Base-by-base conservation (phyloP, 345 rosid genomes). In the Limnanthes douglasii region DNA sequence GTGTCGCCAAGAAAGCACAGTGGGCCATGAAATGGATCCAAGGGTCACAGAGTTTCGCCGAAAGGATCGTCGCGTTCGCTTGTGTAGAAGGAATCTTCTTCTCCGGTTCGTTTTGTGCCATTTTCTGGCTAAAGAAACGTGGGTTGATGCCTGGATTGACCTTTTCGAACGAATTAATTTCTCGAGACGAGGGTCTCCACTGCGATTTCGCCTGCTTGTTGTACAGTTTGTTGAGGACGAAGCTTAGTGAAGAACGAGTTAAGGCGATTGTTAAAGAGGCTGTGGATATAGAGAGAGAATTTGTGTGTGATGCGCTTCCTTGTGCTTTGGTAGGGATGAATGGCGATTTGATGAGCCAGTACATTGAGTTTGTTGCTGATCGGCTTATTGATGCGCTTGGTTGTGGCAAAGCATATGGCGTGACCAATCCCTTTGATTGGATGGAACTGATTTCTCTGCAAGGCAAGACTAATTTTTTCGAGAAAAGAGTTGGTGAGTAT, bases 31-130 rank as follows among this genome's bases (percentile, higher is more conserved):
- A 20, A 1, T 90, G 99, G 99, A 75, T 90, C 59, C 73, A 74
- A 2, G 85, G 94, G 6, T 59, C 82, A 0, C 79, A 80, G 40
- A 29, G 73, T 0, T 90, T 90, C 44, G 93, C 93, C 0, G 96
- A 90, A 57, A 31, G 96, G 13, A 0, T 90, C 16, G 23, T 84
- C 0, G 98, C 83, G 0, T 90, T 90, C 16, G 94, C 98, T 4
- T 90, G 98, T 28, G 94, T 90, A 4, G 98, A 90, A 50, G 98
- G 98, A 2, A 90, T 85, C 18, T 84, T 84, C 57, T 84, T 84
- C 84, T 84, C 95, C 6, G 93, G 93, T 3, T 73, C 84, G 41
- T 90, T 90, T 42, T 90, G 98, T 37, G 56, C 96, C 0, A 90
- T 84, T 18, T 90, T 84, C 45, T 90, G 96, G 96, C 61, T 90